Base-by-base conservation (phyloP, 2,329 filamentous ascomycete species). In the Corynespora cassiicola region DNA sequence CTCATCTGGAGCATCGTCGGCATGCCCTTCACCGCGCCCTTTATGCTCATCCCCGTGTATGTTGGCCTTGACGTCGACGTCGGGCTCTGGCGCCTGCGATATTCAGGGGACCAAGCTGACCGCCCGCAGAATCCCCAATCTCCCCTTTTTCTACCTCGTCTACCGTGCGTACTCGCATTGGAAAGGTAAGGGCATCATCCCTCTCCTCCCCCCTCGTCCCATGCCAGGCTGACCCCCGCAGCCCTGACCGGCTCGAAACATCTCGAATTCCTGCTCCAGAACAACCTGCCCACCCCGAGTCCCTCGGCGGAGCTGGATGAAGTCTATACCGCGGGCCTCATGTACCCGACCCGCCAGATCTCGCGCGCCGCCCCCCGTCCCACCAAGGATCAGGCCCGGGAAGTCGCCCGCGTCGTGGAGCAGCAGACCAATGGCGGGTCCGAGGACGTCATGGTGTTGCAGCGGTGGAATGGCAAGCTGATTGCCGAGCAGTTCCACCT, bases 111-210 rank as follows among this genome's bases (percentile, higher is more conserved):
- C 29, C 30, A 11, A 21, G 14, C 30, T 50, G 22, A 56, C 21
- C 15, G 9, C 33, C 9, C 36, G 8, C 52, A 95, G 89, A 47
- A 79, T 96, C 48, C 91, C 92, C 22, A 96, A 99, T 65, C 76
- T 99, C 9, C 94, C 94, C 12, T 97, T 97, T 76, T 97, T 97
- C 75, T 99, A 97, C 68, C 80, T 97, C 25, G 82, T 82, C 12
- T 99, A 95, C 73, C 82, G 94, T 50, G 87, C 90, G 17, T 97
- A 61, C 41, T 69, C 65, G 26, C 66, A 71, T 42, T 62, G 50
- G 64, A 60, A 64, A 51, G 47, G 43, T 55, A 23, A 38, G 15
- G 39, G 11, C n/a, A 28, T 7, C 16, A n/a, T 16, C 14, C 9
- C 9, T 19, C 6, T 23, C 15, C 5, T 11, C n/a, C n/a, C 18